Base-by-base conservation (phyloP, 495 filamentous ascomycete species). In the Penicillium verhagenii region DNA sequence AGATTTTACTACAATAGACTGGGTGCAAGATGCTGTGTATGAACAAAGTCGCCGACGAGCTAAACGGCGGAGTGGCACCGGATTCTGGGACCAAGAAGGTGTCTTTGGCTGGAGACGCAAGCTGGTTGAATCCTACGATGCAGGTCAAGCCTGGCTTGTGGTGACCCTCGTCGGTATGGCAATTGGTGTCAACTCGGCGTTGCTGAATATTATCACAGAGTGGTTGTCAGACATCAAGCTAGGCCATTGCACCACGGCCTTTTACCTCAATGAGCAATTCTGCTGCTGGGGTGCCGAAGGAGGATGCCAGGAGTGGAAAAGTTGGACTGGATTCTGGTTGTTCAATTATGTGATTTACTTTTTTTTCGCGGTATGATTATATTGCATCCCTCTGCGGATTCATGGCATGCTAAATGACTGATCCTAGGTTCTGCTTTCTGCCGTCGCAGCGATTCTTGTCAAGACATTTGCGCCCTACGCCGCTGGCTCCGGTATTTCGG, bases 1-100 rank as follows among this genome's bases (percentile, higher is more conserved):
- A 69, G 86, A 90, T 66, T 98, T 98, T 67, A 97, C 93, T 4
- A 98, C 94, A 0, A 98, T 98, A 82, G 92, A 98, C 70, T 98
- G 94, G 94, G 92, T 98, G 1, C 92, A 98, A 68, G 94, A 98
- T 84, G 93, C 93, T 2, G 87, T 92, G 13, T 86, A 92, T 43
- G 94, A 96, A 70, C 90, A 96, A 69, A 72, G 88, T 31, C 83
- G 92, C 44, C 81, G 92, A 47, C 88, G 89, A 63, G 83, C 88
- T 18, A 79, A 86, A 66, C 81, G 87, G 63, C 85, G 83, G 75
- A 86, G 86, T 58, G 83, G 84, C 14, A 86, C 82, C 18, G 86
- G 89, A 3, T 88, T 89, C 60, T 92, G 89, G 74, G 85, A 89
- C 56, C 77, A 84, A 50, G 81, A 87, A 48, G 88, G 88, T 21